Conservation (phyloP, 495 filamentous ascomycete species). For the Penicillium egyptiacum region DNA sequence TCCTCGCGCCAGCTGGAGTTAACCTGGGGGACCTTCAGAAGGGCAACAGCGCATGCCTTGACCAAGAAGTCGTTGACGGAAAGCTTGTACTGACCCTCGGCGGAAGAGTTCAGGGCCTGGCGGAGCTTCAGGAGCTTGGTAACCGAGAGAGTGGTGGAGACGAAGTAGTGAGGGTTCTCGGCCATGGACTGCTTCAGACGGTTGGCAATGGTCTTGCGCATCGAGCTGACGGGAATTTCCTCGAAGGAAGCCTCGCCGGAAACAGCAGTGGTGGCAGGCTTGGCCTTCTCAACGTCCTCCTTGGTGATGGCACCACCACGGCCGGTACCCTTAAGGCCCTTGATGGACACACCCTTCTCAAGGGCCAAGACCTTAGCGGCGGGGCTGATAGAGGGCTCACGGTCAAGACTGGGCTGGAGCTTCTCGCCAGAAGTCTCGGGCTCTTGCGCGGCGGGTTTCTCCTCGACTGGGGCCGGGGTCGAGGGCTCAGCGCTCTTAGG, state of each 20-base stretch:
- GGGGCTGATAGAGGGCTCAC: conserved; percentile 69
- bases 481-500: conserved; percentile 59
- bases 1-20: conserved; percentile 90
- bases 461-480: conserved; percentile 57
- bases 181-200: conserved; percentile 85
- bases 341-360: conserved; percentile 80
- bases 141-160: conserved; percentile 82
- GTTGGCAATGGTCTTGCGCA: conserved; percentile 97
- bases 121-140: conserved; percentile 94
- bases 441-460: conserved; percentile 60
- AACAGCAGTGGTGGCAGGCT: conserved; percentile 50
- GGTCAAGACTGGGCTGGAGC: conserved; percentile 80
- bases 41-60: conserved; percentile 88
- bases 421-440: conserved; percentile 71
- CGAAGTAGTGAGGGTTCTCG: conserved; percentile 98
- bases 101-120: conserved; percentile 82
- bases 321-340: conserved; percentile 82
- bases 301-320: conserved; percentile 85
- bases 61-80: conserved; percentile 99
- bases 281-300: conserved; percentile 86
- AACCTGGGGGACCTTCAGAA: conserved; percentile 88
- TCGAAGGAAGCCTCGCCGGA: conserved; percentile 68
- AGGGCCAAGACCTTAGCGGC: conserved; percentile 78
- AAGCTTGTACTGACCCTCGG: conserved; percentile 94
- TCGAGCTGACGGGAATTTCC: conserved; percentile 81